Percentiles rank a stretch among this genome's conserved stretches.
Conservation (phyloP, 2,329 filamentous ascomycete genomes). For the Lanzia echinophila region DNA sequence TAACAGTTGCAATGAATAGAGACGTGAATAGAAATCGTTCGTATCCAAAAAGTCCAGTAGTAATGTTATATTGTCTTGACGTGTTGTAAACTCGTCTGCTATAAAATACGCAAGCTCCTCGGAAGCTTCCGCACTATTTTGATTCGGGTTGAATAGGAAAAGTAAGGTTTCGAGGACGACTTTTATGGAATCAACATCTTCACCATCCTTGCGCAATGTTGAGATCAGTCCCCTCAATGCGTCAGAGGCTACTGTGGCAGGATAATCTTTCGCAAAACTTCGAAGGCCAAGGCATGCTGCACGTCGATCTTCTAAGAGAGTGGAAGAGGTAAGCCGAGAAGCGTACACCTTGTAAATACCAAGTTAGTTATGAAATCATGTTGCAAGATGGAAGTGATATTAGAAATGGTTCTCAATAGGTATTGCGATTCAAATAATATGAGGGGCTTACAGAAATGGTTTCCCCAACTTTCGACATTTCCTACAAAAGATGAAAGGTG, state of each 20-base stretch:
- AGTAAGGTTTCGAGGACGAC: conserved; percentile 90
- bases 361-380: background rate
- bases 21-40: conserved; percentile 79
- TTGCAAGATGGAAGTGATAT: background rate
- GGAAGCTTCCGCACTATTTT: conserved; percentile 78
- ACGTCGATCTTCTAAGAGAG: conserved; percentile 86
- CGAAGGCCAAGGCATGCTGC: conserved; percentile 87
- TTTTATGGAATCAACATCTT: conserved; percentile 95
- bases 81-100: conserved; percentile 95
- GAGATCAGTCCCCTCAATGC: conserved; percentile 84
- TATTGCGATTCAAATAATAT: too few species aligned
- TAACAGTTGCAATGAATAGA: conserved; percentile 87
- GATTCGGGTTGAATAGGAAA: conserved; percentile 75
- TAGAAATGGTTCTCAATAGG: conserved; percentile 15
- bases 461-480: conserved; percentile 12
- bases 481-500: conserved; percentile 4
- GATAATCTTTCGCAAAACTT: conserved; percentile 94
- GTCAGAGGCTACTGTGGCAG: conserved; percentile 89
- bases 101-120: conserved; percentile 95
- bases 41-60: conserved; percentile 85
- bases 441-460: conserved; percentile 8
- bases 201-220: conserved; percentile 76
- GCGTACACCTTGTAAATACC: conserved; percentile 31
- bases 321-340: conserved; percentile 79
- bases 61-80: conserved; percentile 91